Evolutionary conservation across 2,329 filamentous ascomycete species (phyloP).

Genomic region (Pseudopyricularia cyperi): DNA sequence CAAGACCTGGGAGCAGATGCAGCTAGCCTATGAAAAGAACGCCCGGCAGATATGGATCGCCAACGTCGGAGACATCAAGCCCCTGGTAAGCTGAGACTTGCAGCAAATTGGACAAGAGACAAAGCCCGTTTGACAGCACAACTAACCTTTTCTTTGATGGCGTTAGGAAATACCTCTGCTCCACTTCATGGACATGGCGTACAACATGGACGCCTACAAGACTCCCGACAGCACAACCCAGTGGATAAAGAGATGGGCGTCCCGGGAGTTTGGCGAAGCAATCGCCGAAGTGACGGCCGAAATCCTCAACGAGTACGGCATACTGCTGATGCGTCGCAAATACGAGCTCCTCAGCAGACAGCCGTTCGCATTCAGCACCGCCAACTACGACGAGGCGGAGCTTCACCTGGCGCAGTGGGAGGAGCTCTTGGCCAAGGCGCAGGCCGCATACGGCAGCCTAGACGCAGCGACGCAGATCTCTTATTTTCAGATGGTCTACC

Average conservation of each 20-base stretch:
- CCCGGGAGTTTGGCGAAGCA: slow-evolving; percentile 33
- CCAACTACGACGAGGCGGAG: slow-evolving; percentile 46
- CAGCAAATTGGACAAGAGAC: background rate
- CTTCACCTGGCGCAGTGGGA: slow-evolving; percentile 36
- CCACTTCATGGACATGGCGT: slow-evolving; percentile 42
- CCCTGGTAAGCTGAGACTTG: slow-evolving; percentile 15
- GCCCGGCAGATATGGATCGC: slow-evolving; percentile 44
- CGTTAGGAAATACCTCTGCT: slow-evolving; percentile 31
- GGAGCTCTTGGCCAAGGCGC: slow-evolving; percentile 26
- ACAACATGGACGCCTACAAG: slow-evolving; percentile 26
- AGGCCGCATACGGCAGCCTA: slow-evolving; percentile 29
- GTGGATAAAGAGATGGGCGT: slow-evolving; percentile 33
- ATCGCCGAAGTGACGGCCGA: slow-evolving; percentile 25
- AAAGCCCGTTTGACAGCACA: background rate
- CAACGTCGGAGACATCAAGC: slow-evolving; percentile 52
- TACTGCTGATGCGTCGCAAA: slow-evolving; percentile 20
- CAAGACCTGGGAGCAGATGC: slow-evolving; percentile 55
- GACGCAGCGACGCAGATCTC: slow-evolving; percentile 25
- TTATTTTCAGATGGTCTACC: slow-evolving; percentile 44
- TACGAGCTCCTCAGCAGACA: slow-evolving; percentile 19
- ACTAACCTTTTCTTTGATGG: background rate
- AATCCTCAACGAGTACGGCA: slow-evolving; percentile 33
- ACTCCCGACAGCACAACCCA: slow-evolving; percentile 23
- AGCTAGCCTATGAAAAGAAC: slow-evolving; percentile 37
- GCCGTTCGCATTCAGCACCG: slow-evolving; percentile 30